Conservation (phyloP, 345 rosid genomes). For the Kandelia obovata region DNA sequence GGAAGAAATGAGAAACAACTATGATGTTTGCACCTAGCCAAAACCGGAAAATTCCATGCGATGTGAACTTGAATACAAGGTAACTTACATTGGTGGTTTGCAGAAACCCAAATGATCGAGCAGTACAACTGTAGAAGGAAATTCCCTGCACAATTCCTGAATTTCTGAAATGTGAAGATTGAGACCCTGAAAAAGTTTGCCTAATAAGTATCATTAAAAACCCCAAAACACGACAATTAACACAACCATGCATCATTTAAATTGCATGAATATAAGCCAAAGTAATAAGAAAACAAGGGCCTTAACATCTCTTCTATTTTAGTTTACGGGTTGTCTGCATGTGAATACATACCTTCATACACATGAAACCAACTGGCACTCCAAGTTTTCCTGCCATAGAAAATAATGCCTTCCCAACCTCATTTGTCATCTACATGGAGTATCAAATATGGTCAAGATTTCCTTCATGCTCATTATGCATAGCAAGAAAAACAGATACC, state of each 20-base stretch:
- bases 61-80: conserved; percentile 10
- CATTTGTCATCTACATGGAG: conserved; percentile 71
- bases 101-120: conserved; percentile 92
- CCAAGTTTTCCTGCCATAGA: conserved; percentile 87
- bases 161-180: conserved; percentile 72
- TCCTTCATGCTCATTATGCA: neutral
- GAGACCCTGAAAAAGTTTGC: conserved; percentile 57
- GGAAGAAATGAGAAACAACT: conserved; percentile 10
- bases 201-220: conserved; percentile 1
- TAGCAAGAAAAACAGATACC: neutral
- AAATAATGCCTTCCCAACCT: conserved; percentile 81
- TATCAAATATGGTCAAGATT: conserved; percentile 2
- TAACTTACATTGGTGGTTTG: conserved; percentile 68
- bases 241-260: conserved; percentile 1
- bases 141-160: conserved; percentile 71
- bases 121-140: conserved; percentile 65
- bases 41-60: conserved; percentile 8
- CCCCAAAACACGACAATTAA: neutral
- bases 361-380: conserved; percentile 90
- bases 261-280: neutral
- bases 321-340: conserved; percentile 2
- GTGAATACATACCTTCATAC: conserved; percentile 64
- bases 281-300: neutral
- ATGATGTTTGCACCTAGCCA: neutral
- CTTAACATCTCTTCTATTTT: neutral